phyloP scores from a whole-genome alignment of 163 green algal genomes.

The Botryococcus braunii region DNA sequence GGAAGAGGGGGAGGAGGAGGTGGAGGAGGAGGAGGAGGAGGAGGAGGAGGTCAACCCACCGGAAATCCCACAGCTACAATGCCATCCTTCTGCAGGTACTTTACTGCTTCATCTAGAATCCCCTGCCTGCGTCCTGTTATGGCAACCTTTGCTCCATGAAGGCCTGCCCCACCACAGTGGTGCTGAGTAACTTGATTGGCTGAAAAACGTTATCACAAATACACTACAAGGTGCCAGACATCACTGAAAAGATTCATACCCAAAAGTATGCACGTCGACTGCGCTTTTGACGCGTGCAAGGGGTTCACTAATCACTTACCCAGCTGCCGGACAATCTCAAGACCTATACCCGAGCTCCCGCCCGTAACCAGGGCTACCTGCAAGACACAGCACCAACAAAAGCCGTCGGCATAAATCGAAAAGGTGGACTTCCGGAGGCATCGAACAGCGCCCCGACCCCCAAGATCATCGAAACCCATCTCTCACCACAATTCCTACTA shows the following conservation, averaged over 20 bases:
- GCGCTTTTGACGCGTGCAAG: neutral
- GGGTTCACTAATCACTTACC: constrained; percentile 33
- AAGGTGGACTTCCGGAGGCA: too few species aligned
- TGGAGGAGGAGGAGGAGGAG: too few species aligned
- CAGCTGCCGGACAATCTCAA: constrained; percentile 85
- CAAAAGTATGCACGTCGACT: neutral
- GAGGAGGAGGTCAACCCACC: constrained; percentile 22
- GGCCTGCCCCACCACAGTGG: constrained; percentile 39
- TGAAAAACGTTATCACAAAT: neutral
- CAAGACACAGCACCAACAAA: neutral
- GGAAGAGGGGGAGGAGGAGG: too few species aligned
- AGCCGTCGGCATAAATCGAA: too few species aligned
- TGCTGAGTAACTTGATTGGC: neutral
- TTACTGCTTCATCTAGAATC: constrained; percentile 59
- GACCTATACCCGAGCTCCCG: constrained; percentile 81
- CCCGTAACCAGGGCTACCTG: constrained; percentile 82
- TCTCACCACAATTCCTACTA: too few species aligned
- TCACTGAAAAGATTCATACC: neutral
- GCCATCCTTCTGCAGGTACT: constrained; percentile 40
- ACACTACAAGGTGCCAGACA: neutral
- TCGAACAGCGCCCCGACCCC: too few species aligned
- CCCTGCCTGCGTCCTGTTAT: constrained; percentile 75
- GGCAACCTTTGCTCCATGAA: constrained; percentile 75
- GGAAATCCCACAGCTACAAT: constrained; percentile 40
- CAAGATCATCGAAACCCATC: too few species aligned